Evolutionary conservation across 2,329 filamentous ascomycete species (phyloP), one percentile per base, ranked within the genome.

Genomic region (Colletotrichum caudatum): DNA sequence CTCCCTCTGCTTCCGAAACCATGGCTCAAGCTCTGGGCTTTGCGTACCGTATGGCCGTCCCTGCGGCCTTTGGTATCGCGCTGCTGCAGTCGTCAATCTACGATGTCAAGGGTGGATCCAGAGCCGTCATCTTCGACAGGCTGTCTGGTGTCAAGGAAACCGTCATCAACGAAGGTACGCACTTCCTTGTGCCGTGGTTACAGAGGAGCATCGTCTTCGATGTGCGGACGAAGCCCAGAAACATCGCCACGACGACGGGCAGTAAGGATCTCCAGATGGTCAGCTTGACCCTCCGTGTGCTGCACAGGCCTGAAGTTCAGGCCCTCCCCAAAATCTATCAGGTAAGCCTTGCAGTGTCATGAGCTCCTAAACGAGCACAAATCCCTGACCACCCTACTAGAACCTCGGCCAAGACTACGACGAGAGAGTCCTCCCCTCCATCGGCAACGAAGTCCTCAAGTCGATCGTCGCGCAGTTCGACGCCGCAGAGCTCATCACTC

Each of bases 251-350:
- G 37, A 99, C 96, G 33, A 99, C 96, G 16, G 96, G 96, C 71
- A 95, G 92, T 89, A 99, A 99, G 90, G 96, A 99, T 85, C 84
- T 99, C 88, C 96, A 99, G 87, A 99, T 99, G 96, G 96, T 99
- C 79, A 98, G 94, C 88, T 89, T 99, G 88, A 99, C 96, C 65
- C 88, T 99, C 81, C 90, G 96, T 83, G 96, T 99, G 75, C 84
- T 99, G 82, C 95, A 98, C 85, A 89, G 97, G 77, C 96, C 97
- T 7, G 95, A 97, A 69, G 95, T 99, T 78, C 91, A 94, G 87
- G 90, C 92, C 78, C 86, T 99, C 80, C 97, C 96, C 72, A 97
- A 95, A 86, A 99, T 99, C 79, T 99, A 99, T 88, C 96, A 98
- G 90, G 95, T 98, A 84, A 74, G 87, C 14, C 20, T 7, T 8